Evolutionary conservation across 345 rosid genomes (phyloP).

Genomic region (Eucalyptus camaldulensis): DNA sequence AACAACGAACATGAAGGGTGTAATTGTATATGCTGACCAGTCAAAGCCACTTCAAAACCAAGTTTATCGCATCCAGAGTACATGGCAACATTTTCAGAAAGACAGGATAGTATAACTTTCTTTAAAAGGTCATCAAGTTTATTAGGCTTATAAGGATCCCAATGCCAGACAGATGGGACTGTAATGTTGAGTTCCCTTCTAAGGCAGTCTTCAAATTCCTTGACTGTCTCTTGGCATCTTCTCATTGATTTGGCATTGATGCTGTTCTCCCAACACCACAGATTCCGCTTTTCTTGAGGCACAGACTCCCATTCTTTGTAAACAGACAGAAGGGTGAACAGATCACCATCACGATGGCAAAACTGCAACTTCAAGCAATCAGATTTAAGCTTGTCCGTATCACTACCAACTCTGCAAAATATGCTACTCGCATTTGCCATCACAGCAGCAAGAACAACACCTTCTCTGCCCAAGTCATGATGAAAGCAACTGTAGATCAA

Average conservation of each 20-base stretch:
- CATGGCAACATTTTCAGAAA: conserved; percentile 82
- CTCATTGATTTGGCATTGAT: conserved; percentile 90
- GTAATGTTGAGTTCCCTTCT: conserved; percentile 46
- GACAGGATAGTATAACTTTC: conserved; percentile 54
- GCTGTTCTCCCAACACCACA: conserved; percentile 94
- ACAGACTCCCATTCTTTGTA: conserved; percentile 69
- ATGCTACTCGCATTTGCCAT: conserved; percentile 84
- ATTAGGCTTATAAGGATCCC: conserved; percentile 42
- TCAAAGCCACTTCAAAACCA: conserved; percentile 80
- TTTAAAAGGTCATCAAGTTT: conserved; percentile 38
- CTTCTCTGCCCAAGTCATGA: conserved; percentile 58
- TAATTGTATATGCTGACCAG: conserved; percentile 61
- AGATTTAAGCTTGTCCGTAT: conserved; percentile 58
- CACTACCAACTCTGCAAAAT: conserved; percentile 80
- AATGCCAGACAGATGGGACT: conserved; percentile 49
- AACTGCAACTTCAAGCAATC: conserved; percentile 74
- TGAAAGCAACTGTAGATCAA: conserved; percentile 47
- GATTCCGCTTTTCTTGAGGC: conserved; percentile 34
- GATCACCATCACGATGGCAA: conserved; percentile 74
- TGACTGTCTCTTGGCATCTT: conserved; percentile 71
- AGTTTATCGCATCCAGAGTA: conserved; percentile 73
- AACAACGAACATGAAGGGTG: conserved; percentile 87
- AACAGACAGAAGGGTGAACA: conserved; percentile 79
- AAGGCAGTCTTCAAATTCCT: conserved; percentile 58
- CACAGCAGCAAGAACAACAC: conserved; percentile 81